A percentile compares a stretch with the other conserved stretches of the same genome.
Evolutionary conservation across 2,329 filamentous ascomycete species (phyloP).

Genomic region (Septoria petroselini): DNA sequence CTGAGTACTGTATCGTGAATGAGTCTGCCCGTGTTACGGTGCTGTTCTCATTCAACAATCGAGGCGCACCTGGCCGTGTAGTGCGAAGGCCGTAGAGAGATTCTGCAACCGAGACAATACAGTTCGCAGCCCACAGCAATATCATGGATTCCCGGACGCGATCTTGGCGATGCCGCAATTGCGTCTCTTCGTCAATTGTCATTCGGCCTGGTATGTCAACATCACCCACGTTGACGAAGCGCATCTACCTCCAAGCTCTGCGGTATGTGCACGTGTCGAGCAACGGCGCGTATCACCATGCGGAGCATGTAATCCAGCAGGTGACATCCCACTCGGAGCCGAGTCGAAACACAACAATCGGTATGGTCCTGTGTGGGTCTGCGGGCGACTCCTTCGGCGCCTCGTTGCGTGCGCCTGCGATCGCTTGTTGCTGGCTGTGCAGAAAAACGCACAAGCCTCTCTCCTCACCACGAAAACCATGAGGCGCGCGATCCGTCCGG

Average conservation of each 20-base stretch:
- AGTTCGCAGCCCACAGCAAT: too few relatives aligned
- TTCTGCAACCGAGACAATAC: too few relatives aligned
- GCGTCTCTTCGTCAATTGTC: too few relatives aligned
- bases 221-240: too few relatives aligned
- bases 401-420: too few relatives aligned
- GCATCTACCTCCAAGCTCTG: background rate
- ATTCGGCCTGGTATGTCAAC: too few relatives aligned
- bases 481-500: background rate
- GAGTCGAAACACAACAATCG: slow-evolving; percentile 2
- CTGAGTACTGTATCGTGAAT: slow-evolving; percentile 13
- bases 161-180: background rate
- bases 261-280: slow-evolving; percentile 3
- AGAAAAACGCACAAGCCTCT: background rate
- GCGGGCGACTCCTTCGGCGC: too few relatives aligned
- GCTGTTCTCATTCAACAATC: background rate
- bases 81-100: too few relatives aligned
- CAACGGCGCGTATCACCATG: slow-evolving; percentile 1
- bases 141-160: too few relatives aligned
- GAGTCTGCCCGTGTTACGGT: slow-evolving; percentile 18
- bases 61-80: too few relatives aligned
- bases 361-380: background rate
- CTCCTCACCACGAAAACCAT: too few relatives aligned
- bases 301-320: slow-evolving; percentile 8
- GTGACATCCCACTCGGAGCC: slow-evolving; percentile 8
- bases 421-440: too few relatives aligned